phyloP scores from a whole-genome alignment of 169 alveolate species.

The Theileria parva region DNA sequence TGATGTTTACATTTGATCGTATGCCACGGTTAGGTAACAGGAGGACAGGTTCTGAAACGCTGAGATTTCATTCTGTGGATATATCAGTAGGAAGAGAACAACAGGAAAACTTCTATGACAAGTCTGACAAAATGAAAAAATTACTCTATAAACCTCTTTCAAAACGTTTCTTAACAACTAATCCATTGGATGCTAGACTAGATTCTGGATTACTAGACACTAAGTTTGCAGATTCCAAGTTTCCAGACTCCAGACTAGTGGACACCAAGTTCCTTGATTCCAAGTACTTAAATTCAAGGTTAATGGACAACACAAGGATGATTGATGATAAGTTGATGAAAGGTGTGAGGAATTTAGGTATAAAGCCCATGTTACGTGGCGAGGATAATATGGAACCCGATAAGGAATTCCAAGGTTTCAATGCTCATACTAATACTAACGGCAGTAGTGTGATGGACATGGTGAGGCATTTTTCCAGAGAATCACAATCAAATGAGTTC shows the following conservation, averaged over 20 bases:
- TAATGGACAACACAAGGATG: neutral
- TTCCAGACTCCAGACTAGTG: neutral
- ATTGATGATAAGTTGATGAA: neutral
- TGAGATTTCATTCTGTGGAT: constrained; percentile 23
- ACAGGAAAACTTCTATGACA: constrained; percentile 7
- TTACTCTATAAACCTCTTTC: neutral
- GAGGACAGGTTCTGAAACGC: constrained; percentile 22
- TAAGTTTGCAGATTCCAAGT: neutral
- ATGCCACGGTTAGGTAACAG: neutral
- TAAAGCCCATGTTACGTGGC: neutral
- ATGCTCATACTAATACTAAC: neutral
- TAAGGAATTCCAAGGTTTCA: constrained; percentile 24
- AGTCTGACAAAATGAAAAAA: constrained; percentile 22
- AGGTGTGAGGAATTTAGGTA: neutral
- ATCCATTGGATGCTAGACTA: neutral
- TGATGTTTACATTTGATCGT: constrained; percentile 40
- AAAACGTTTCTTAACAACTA: constrained; percentile 3
- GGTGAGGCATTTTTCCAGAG: constrained; percentile 16
- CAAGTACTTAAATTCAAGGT: neutral
- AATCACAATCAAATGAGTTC: neutral
- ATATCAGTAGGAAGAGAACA: constrained; percentile 8
- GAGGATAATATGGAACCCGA: constrained; percentile 7
- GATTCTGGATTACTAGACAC: neutral
- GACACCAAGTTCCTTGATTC: neutral
- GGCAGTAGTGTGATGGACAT: neutral